phyloP scores from a whole-genome alignment of 164 flowering plant genomes.

The Buxus sempervirens region DNA sequence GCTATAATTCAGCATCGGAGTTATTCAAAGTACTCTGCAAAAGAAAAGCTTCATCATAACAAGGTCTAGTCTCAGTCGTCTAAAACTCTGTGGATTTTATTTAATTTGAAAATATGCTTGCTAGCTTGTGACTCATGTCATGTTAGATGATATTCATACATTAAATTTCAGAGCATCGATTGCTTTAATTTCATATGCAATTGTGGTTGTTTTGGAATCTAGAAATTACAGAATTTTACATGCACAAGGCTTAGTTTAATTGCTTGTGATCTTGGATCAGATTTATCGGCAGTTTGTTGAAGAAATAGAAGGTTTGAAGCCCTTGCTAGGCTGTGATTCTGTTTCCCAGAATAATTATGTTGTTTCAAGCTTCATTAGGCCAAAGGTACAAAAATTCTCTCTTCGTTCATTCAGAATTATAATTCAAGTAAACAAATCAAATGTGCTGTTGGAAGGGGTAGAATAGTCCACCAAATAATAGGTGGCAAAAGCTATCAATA shows the following conservation, averaged over 20 bases:
- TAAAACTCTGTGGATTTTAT: neutral
- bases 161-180: neutral
- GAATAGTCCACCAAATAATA: no score
- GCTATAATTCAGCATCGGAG: conserved; percentile 24
- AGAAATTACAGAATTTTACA: neutral
- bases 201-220: neutral
- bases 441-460: no score
- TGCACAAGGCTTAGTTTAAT: neutral
- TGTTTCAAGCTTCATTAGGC: conserved; percentile 3
- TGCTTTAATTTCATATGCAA: neutral
- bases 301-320: conserved; percentile 29
- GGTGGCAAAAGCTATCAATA: no score
- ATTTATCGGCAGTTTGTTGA: conserved; percentile 21
- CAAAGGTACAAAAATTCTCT: conserved; percentile 15
- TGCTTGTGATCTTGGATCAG: conserved; percentile 17
- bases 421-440: neutral
- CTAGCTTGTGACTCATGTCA: neutral
- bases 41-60: conserved; percentile 25
- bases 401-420: neutral
- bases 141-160: neutral
- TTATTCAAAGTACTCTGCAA: conserved; percentile 17
- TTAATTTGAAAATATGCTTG: neutral
- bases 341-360: neutral
- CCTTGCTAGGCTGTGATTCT: conserved; percentile 9
- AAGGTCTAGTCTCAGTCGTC: conserved; percentile 19